Conservation (phyloP, 1,284 basidiomycete genomes). For the Rugosomyces carneus region DNA sequence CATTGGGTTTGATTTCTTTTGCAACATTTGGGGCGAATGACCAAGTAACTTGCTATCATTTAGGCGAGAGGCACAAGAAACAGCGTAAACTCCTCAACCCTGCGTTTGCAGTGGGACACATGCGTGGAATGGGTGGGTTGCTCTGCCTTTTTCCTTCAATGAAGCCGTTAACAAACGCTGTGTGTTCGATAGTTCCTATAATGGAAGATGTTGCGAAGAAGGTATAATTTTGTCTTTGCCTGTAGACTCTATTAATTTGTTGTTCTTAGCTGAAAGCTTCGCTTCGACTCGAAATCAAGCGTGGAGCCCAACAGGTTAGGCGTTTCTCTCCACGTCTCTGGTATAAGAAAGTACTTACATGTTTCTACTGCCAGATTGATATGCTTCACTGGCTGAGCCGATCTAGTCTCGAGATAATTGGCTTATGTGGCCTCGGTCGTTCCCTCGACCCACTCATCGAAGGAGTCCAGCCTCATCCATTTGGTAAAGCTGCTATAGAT, state of each 20-base stretch:
- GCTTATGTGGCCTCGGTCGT: slow-evolving; percentile 25
- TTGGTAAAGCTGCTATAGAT: slow-evolving; percentile 18
- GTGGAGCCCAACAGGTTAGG: slow-evolving; percentile 22
- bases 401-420: slow-evolving; percentile 27
- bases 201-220: slow-evolving; percentile 25
- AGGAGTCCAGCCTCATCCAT: slow-evolving; percentile 19
- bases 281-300: slow-evolving; percentile 17
- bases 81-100: slow-evolving; percentile 28
- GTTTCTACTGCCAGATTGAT: slow-evolving; percentile 19
- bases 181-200: slow-evolving; percentile 20
- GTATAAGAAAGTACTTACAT: neutral
- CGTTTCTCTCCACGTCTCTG: too few relatives aligned
- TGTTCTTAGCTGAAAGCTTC: slow-evolving; percentile 17
- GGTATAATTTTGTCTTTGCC: slow-evolving; percentile 9
- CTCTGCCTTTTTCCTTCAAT: neutral
- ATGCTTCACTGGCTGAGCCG: slow-evolving; percentile 24
- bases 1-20: neutral
- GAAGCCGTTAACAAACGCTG: neutral
- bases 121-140: slow-evolving; percentile 25
- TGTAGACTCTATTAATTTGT: neutral
- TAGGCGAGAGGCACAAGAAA: slow-evolving; percentile 25
- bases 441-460: slow-evolving; percentile 25
- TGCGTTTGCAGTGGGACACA: slow-evolving; percentile 27
- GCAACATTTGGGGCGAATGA: neutral
- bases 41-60: neutral